phyloP scores from a whole-genome alignment of 257 asterid species.

The Solanum dulcamara region DNA sequence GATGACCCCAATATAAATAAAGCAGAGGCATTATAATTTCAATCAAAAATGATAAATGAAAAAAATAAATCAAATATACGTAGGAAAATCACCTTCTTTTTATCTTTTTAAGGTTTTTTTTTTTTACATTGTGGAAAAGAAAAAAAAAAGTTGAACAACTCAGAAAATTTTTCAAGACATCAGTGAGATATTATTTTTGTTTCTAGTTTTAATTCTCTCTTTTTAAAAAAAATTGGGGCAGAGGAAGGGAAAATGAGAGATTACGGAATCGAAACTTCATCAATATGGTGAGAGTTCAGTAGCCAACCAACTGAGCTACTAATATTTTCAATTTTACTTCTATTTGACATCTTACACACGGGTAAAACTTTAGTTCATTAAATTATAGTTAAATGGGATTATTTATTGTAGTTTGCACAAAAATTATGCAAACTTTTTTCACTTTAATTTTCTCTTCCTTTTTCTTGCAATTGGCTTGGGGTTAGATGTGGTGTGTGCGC shows the following conservation, averaged over 20 bases:
- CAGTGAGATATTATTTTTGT: neutral
- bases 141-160: neutral
- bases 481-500: neutral
- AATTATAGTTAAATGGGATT: neutral
- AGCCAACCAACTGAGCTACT: too few relatives aligned
- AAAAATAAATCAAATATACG: neutral
- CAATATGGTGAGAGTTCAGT: too few relatives aligned
- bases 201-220: too few relatives aligned
- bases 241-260: too few relatives aligned
- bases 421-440: neutral
- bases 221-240: too few relatives aligned
- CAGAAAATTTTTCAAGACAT: neutral
- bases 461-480: neutral
- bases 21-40: neutral
- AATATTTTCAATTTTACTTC: too few relatives aligned
- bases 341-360: too few relatives aligned
- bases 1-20: conserved; percentile 52
- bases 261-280: too few relatives aligned
- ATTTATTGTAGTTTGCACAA: neutral
- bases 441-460: neutral
- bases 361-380: neutral
- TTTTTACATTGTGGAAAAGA: neutral
- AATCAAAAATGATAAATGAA: neutral
- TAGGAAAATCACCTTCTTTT: neutral
- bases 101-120: neutral